phyloP scores from a whole-genome alignment of 495 filamentous ascomycete genomes.

The Aspergillus sclerotiicarbonarius region DNA sequence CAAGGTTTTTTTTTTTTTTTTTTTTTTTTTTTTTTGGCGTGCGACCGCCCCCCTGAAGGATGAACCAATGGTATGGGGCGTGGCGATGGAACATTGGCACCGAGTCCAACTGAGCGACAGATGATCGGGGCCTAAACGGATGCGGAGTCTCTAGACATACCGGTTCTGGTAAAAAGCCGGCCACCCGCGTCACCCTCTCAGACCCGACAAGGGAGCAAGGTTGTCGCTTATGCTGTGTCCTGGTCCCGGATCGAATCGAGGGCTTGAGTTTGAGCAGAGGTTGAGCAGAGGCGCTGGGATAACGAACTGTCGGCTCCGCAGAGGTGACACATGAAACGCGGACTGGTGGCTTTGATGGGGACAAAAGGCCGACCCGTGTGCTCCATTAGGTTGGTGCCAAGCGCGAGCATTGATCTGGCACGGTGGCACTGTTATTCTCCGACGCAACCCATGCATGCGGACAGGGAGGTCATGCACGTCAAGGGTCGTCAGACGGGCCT shows the following conservation, averaged over 20 bases:
- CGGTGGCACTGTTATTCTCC: not conserved
- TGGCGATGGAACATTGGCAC: slow-evolving; percentile 2
- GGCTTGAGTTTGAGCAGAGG: not conserved
- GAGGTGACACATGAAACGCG: not conserved
- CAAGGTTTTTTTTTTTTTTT: no score
- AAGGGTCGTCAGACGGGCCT: slow-evolving; percentile 13
- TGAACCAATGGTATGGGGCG: slow-evolving; percentile 17
- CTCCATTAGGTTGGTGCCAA: slow-evolving; percentile 1
- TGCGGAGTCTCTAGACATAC: slow-evolving; percentile 13
- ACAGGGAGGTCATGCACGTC: slow-evolving; percentile 30
- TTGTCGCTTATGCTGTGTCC: not conserved
- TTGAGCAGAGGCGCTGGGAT: not conserved
- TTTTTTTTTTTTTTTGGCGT: no score
- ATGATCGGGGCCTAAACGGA: slow-evolving; percentile 8
- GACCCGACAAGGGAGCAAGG: not conserved
- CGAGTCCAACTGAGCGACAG: slow-evolving; percentile 11
- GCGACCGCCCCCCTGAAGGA: slow-evolving; percentile 11
- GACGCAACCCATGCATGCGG: slow-evolving; percentile 11
- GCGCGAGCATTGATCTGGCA: not conserved
- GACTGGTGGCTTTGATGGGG: not conserved
- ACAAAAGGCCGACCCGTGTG: not conserved
- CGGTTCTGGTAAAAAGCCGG: not conserved
- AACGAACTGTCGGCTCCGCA: not conserved
- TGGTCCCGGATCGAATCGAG: no score
- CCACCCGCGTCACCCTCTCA: not conserved